Conservation (phyloP, 306 rosid species). For the Hippophae tibetana region DNA sequence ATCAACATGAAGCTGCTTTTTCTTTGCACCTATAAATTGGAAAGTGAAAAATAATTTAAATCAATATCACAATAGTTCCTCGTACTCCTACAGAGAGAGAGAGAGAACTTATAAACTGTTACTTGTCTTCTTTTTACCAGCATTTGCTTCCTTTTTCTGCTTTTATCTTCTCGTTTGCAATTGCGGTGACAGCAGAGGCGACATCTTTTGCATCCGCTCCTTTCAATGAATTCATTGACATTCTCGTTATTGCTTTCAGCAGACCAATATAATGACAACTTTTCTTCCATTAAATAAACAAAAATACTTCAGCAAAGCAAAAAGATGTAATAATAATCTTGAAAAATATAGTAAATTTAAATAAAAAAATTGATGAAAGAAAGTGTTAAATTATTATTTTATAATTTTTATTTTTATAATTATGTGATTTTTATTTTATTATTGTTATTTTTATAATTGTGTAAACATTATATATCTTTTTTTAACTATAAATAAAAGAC, state of each 20-base stretch:
- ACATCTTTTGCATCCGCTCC: constrained; percentile 92
- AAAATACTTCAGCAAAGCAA: too few relatives aligned
- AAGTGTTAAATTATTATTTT: too few relatives aligned
- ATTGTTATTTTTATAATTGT: too few relatives aligned
- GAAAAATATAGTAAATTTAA: too few relatives aligned
- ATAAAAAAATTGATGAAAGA: too few relatives aligned
- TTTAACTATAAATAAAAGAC: too few relatives aligned
- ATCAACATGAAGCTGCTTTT: constrained; percentile 79
- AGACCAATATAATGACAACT: constrained; percentile 65
- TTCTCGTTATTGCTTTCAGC: constrained; percentile 72
- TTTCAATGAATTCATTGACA: constrained; percentile 67
- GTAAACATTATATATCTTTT: too few relatives aligned
- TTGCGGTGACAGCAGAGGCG: constrained; percentile 73
- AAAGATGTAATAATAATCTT: too few relatives aligned
- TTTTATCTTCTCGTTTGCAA: constrained; percentile 87
- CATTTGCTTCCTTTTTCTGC: constrained; percentile 81
- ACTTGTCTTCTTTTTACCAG: constrained; percentile 93
- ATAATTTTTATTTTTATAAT: too few relatives aligned
- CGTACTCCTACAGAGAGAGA: too few relatives aligned
- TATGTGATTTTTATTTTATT: too few relatives aligned
- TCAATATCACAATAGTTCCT: background rate
- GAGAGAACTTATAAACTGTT: background rate
- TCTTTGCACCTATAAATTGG: constrained; percentile 53
- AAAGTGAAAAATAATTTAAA: background rate
- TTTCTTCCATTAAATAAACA: constrained; percentile 48